phyloP scores from a whole-genome alignment of 176 grass and related monocot genomes.

The Juncus inflexus region DNA sequence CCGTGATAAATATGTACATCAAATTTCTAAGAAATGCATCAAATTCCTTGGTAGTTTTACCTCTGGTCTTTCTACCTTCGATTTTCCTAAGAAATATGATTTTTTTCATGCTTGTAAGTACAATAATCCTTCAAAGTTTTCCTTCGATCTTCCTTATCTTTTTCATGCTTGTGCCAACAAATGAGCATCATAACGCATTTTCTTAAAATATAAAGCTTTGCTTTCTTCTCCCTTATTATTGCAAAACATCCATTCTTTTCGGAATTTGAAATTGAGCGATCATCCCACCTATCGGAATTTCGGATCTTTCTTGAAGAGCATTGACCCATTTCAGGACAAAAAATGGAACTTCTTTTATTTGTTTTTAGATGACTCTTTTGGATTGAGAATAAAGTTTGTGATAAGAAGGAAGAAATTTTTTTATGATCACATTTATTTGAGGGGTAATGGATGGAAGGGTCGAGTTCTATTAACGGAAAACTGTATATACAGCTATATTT shows the following conservation, averaged over 20 bases:
- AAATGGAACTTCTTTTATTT: not conserved
- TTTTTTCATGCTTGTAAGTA: not conserved
- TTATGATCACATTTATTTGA: not conserved
- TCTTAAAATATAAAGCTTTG: constrained; percentile 11
- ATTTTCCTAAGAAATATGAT: not conserved
- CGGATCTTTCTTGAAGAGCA: not conserved
- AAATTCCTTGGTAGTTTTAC: too few relatives aligned
- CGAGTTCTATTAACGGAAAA: constrained; percentile 15
- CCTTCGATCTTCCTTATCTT: not conserved
- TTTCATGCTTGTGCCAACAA: not conserved
- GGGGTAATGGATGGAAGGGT: not conserved
- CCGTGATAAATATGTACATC: too few relatives aligned
- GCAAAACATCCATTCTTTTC: not conserved
- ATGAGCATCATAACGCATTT: constrained; percentile 15
- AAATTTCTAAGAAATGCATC: too few relatives aligned
- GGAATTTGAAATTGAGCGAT: not conserved
- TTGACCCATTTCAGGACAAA: constrained; percentile 9
- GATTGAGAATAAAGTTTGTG: not conserved
- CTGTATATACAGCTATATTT: constrained; percentile 13
- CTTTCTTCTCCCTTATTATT: not conserved
- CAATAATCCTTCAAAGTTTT: not conserved
- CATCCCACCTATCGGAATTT: not conserved
- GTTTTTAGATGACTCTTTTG: not conserved
- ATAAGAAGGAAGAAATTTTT: not conserved
- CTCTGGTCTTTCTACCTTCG: too few relatives aligned